Base-by-base conservation (phyloP, 345 rosid genomes). In the Toxicodendron radicans region DNA sequence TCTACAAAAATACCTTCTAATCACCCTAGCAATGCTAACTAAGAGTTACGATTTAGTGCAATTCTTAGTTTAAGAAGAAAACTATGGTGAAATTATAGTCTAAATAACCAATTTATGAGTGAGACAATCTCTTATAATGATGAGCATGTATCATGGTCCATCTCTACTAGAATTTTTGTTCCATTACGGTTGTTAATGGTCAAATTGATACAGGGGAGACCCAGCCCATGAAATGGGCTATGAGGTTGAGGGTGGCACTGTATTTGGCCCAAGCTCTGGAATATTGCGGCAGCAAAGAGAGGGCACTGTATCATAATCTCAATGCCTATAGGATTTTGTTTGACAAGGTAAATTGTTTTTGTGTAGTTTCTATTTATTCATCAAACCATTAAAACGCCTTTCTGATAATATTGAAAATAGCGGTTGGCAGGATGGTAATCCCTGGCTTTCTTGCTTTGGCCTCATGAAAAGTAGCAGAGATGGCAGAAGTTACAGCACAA, bases 181-280 rank as follows among this genome's bases (percentile, higher is more conserved):
- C 12, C 10, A 11, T 14, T 65, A 21, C 23, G 21, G 45, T 24
- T 68, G 17, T 16, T 60, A 60, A 17, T 18, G 45, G 38, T 38
- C 20, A 63, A 66, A 48, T 32, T 71, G 72, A 63, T 66, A 6
- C 78, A 93, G 98, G 99, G 99, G 99, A 96, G 78, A 89, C 79
- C 71, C 94, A 89, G 80, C 99, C 98, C 2, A 96, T 93, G 99
- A 92, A 92, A 87, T 96, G 97, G 99, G 87, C 92, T 33, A 96
- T 96, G 98, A 89, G 98, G 69, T 73, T 96, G 79, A 88, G 99
- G 78, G 99, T 93, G 79, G 97, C 98, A 21, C 73, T 91, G 38
- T 88, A 87, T 83, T 82, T 96, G 87, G 95, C 97, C 6, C 95
- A 96, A 81, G 97, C 98, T 8, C 77, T 96, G 73, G 98, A 96